These are phyloP conservation scores for Suillus placidus DNA, from an alignment of 768 basidiomycete genomes.

Conservation along the genomic window DNA sequence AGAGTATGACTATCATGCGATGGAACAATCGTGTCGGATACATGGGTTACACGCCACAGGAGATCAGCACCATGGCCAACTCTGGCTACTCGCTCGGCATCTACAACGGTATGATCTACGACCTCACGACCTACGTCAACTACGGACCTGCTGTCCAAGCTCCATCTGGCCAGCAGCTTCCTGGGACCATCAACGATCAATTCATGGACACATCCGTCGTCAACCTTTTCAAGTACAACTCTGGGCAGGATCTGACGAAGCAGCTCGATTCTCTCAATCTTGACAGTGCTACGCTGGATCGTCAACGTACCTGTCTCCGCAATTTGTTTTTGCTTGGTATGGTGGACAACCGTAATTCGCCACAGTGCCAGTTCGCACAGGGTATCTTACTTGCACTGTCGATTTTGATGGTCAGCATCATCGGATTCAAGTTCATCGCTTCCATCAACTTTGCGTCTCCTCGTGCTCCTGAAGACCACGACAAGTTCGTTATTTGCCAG, in stretches of 20 bases:
- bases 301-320: slow-evolving; percentile 87
- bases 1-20: slow-evolving; percentile 91
- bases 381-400: slow-evolving; percentile 91
- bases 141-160: slow-evolving; percentile 60
- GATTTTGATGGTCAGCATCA: slow-evolving; percentile 90
- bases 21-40: slow-evolving; percentile 89
- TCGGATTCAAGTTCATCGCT: slow-evolving; percentile 95
- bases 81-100: slow-evolving; percentile 72
- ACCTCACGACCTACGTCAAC: slow-evolving; percentile 78
- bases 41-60: slow-evolving; percentile 77
- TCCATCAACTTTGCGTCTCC: slow-evolving; percentile 81
- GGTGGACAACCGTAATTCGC: slow-evolving; percentile 89
- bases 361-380: slow-evolving; percentile 89
- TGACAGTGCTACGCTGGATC: slow-evolving; percentile 56
- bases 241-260: slow-evolving; percentile 85
- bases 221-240: slow-evolving; percentile 72
- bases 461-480: slow-evolving; percentile 90
- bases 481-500: slow-evolving; percentile 97
- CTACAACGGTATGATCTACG: slow-evolving; percentile 87
- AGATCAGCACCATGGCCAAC: slow-evolving; percentile 71
- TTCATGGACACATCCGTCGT: slow-evolving; percentile 79
- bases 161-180: slow-evolving; percentile 51
- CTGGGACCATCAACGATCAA: slow-evolving; percentile 44
- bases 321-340: slow-evolving; percentile 92
- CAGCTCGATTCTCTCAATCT: slow-evolving; percentile 63